These are phyloP conservation scores for Fusarium solani-melongenae DNA, from an alignment of 2,329 filamentous ascomycete genomes.

Conservation along the genomic window DNA sequence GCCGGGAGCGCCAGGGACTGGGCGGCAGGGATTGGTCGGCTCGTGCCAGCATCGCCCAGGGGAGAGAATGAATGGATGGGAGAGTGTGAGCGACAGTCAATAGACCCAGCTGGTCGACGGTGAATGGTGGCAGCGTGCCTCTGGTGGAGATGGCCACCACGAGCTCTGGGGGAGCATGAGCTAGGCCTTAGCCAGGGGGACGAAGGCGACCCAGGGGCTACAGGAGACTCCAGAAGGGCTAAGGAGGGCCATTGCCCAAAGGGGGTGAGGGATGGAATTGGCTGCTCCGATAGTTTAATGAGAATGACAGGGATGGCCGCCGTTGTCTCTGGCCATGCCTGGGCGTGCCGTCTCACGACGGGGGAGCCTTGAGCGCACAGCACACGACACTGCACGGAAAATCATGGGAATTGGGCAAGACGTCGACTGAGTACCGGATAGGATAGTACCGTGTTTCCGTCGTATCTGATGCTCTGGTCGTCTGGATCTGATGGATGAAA, in stretches of 20 bases:
- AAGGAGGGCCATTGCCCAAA: conserved; percentile 44
- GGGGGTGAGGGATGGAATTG: conserved; percentile 47
- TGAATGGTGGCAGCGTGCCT: conserved; percentile 3
- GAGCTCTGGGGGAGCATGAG: conserved; percentile 14
- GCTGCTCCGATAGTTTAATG: conserved; percentile 51
- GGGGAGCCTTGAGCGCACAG: background rate
- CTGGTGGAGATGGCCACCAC: conserved; percentile 7
- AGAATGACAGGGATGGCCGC: conserved; percentile 38
- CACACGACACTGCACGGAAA: conserved; percentile 4
- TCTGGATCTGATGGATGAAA: background rate
- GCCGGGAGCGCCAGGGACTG: conserved; percentile 22
- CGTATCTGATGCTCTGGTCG: background rate
- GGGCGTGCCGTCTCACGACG: background rate
- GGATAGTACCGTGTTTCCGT: background rate
- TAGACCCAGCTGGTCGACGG: conserved; percentile 1
- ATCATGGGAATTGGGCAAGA: background rate
- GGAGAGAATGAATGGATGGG: conserved; percentile 4
- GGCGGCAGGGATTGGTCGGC: conserved; percentile 21
- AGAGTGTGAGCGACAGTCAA: conserved; percentile 16
- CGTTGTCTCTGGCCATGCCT: conserved; percentile 22
- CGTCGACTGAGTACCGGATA: background rate
- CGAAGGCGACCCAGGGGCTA: conserved; percentile 12
- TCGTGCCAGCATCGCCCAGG: conserved; percentile 6
- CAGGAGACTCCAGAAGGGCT: conserved; percentile 20
- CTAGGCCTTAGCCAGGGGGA: conserved; percentile 13